These are phyloP conservation scores for Halophytophthora polymorphica DNA, from an alignment of 352 stramenopile species.

Conservation along the genomic window DNA sequence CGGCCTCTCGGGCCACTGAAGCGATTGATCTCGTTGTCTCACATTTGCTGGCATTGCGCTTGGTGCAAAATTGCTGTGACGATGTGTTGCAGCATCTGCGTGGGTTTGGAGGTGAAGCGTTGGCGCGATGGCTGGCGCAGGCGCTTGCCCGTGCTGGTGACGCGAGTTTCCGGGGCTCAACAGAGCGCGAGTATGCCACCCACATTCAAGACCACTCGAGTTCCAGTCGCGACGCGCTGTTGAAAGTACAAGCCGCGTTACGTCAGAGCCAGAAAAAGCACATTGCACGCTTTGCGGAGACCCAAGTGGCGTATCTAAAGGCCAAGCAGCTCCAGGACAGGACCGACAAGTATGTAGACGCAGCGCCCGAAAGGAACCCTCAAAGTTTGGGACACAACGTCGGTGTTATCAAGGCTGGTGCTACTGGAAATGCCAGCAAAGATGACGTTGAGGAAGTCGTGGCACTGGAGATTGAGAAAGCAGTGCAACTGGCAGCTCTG, in stretches of 20 bases:
- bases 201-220: slow-evolving; percentile 31
- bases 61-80: too few relatives aligned
- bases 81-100: slow-evolving; percentile 28
- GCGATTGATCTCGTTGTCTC: neutral
- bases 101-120: slow-evolving; percentile 17
- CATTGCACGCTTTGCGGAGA: slow-evolving; percentile 34
- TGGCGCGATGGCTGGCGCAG: slow-evolving; percentile 22
- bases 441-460: slow-evolving; percentile 9
- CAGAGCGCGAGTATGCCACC: slow-evolving; percentile 34
- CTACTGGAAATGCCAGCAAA: too few relatives aligned
- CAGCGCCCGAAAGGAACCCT: too few relatives aligned
- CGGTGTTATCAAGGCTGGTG: too few relatives aligned
- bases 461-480: slow-evolving; percentile 29
- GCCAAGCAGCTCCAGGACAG: neutral
- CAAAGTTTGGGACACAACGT: too few relatives aligned
- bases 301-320: slow-evolving; percentile 24
- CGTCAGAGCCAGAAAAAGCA: slow-evolving; percentile 37
- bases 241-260: slow-evolving; percentile 38
- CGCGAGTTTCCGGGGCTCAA: slow-evolving; percentile 4
- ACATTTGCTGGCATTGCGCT: neutral
- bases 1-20: neutral
- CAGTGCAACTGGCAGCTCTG: slow-evolving; percentile 20
- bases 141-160: slow-evolving; percentile 4
- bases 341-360: too few relatives aligned
- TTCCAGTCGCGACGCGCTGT: slow-evolving; percentile 34